A percentile compares a stretch with the other conserved stretches of the same genome.
Conservation (phyloP, 2,329 filamentous ascomycete species). For the Stachybotrys echinatus region DNA sequence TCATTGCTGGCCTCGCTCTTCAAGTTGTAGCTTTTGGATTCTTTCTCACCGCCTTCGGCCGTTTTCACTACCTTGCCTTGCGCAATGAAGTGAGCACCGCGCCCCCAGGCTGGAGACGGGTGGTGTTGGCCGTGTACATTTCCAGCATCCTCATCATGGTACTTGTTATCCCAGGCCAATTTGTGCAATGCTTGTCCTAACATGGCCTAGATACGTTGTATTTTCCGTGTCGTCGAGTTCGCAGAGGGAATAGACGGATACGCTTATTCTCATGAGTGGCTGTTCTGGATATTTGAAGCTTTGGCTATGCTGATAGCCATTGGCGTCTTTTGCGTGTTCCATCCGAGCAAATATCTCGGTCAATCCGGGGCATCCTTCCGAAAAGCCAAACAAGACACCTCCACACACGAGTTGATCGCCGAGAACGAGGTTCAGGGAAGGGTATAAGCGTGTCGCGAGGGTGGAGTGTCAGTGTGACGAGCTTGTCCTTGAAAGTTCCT, state of each 20-base stretch:
- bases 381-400: not conserved
- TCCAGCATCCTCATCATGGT: slow-evolving; percentile 41
- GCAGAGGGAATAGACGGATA: slow-evolving; percentile 45
- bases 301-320: slow-evolving; percentile 43
- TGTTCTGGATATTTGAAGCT: slow-evolving; percentile 46
- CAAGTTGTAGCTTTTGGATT: slow-evolving; percentile 34
- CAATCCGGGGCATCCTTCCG: slow-evolving; percentile 6
- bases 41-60: slow-evolving; percentile 32
- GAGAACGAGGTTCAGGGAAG: not conserved
- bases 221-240: slow-evolving; percentile 49
- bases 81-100: slow-evolving; percentile 15
- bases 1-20: slow-evolving; percentile 35
- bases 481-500: too few species aligned
- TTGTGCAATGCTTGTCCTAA: not conserved
- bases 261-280: slow-evolving; percentile 44
- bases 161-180: slow-evolving; percentile 9
- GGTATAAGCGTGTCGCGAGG: too few species aligned
- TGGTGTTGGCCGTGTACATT: slow-evolving; percentile 35
- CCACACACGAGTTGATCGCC: not conserved
- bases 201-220: slow-evolving; percentile 37
- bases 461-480: too few species aligned
- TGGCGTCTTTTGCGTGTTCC: slow-evolving; percentile 41
- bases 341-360: slow-evolving; percentile 36
- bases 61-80: slow-evolving; percentile 28
- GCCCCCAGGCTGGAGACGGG: slow-evolving; percentile 28